These are phyloP conservation scores for Linnemannia zychae DNA, from an alignment of 192 early-diverging fungal species.

Conservation along the genomic window DNA sequence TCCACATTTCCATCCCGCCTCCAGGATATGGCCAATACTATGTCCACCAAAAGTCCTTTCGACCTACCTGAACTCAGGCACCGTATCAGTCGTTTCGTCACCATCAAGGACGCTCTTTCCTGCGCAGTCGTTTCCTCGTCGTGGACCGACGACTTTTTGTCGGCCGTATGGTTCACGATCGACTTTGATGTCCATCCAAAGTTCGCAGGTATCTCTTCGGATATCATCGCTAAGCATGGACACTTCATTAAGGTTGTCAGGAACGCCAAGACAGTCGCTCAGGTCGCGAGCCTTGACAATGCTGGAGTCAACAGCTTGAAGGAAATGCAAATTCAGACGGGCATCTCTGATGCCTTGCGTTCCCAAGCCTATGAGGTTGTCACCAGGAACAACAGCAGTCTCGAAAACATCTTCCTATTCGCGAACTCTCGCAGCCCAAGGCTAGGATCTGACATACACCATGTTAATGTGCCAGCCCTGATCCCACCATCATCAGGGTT, in stretches of 20 bases:
- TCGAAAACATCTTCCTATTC: too few relatives aligned
- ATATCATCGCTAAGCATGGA: not conserved
- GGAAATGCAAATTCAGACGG: too few relatives aligned
- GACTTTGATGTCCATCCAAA: not conserved
- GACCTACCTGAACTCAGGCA: not conserved
- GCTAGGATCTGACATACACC: too few relatives aligned
- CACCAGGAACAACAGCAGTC: too few relatives aligned
- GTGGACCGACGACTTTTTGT: not conserved
- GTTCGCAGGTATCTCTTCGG: not conserved
- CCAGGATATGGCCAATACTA: too few relatives aligned
- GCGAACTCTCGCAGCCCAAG: too few relatives aligned
- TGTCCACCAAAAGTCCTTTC: not conserved
- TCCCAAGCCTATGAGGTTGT: too few relatives aligned
- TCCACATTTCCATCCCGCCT: too few relatives aligned
- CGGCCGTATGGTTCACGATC: slow-evolving; percentile 9
- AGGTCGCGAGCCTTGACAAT: not conserved
- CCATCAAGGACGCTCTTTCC: not conserved
- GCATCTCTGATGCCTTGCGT: too few relatives aligned
- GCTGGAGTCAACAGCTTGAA: too few relatives aligned
- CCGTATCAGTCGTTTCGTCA: not conserved
- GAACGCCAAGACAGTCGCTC: not conserved
- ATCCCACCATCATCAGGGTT: too few relatives aligned
- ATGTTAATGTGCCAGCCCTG: too few relatives aligned
- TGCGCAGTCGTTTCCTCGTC: not conserved
- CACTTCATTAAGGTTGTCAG: not conserved